Base-by-base conservation (phyloP, 345 rosid genomes). In the Jatropha curcas region DNA sequence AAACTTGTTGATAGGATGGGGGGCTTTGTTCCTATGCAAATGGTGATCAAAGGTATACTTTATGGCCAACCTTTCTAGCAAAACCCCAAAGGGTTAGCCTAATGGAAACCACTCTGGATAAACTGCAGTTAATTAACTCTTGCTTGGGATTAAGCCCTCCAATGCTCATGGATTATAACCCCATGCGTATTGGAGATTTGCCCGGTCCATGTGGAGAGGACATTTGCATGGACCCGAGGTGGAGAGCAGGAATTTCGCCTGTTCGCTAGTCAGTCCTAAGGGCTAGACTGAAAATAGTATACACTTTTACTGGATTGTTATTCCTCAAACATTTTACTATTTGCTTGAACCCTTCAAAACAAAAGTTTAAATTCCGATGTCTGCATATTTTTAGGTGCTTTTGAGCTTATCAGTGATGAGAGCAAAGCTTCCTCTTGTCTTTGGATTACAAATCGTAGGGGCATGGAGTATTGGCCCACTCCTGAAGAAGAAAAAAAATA, bases 401-500 rank as follows among this genome's bases (percentile, higher is more conserved):
- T 92, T 80, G 94, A 92, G 85, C 98, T 95, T 71, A 95, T 95
- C 63, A 83, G 72, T 5, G 79, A 95, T 76, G 92, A 92, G 80
- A 89, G 75, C 34, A 92, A 88, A 84, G 98, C 90, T 59, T 98
- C 98, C 61, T 83, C 97, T 53, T 92, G 98, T 83, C 83, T 95
- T 34, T 92, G 97, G 98, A 86, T 95, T 72, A 88, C 97, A 51
- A 89, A 85, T 60, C 96, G 99, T 51, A 89, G 83, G 58, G 99
- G 98, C 67, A 67, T 88, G 83, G 94, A 95, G 81, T 95, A 92
- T 84, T 95, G 98, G 99, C 98, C 99, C 60, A 78, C 84, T 79
- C 86, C 92, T n/a, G 45, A 39, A 35, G 99, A 92, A 79, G 74
- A 84, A 81, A 83, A 84, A 71, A 95, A 92, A 84, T 92, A 90